A percentile compares a stretch with the other conserved stretches of the same genome.
phyloP scores from a whole-genome alignment of 2,329 filamentous ascomycete genomes.

The Bimuria novae-zelandiae region DNA sequence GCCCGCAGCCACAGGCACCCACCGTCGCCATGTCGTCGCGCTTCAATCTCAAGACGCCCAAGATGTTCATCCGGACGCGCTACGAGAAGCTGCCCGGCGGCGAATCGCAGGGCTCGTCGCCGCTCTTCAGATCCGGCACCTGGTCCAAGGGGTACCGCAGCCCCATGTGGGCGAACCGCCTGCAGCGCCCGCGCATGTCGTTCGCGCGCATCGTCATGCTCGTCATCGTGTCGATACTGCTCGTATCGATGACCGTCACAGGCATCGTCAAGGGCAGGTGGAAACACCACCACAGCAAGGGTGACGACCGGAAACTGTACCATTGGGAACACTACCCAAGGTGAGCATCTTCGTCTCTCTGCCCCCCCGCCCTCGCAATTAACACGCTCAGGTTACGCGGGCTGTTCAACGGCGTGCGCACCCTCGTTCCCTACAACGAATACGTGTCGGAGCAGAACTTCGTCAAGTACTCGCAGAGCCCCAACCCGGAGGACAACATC shows the following conservation, averaged over 20 bases:
- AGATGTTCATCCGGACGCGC: conserved; percentile 49
- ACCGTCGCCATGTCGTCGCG: conserved; percentile 41
- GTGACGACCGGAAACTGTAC: conserved; percentile 43
- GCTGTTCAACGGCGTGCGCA: conserved; percentile 55
- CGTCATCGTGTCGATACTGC: conserved; percentile 46
- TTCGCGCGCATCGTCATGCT: conserved; percentile 49
- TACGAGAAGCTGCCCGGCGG: conserved; percentile 53
- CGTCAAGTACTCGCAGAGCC: conserved; percentile 48
- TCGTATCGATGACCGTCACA: conserved; percentile 49
- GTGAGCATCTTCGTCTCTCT: conserved; percentile 30
- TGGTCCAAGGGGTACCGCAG: conserved; percentile 40
- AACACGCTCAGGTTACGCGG: conserved; percentile 47
- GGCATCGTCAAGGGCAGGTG: conserved; percentile 47
- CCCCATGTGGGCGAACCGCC: conserved; percentile 45
- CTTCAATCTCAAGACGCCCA: conserved; percentile 51
- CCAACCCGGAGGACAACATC: conserved; percentile 44
- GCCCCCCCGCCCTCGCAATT: conserved; percentile 11
- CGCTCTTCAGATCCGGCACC: conserved; percentile 45
- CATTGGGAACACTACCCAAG: conserved; percentile 53
- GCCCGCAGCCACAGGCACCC: conserved; percentile 18
- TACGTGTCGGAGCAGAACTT: conserved; percentile 52
- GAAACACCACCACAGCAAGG: conserved; percentile 39
- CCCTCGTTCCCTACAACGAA: conserved; percentile 49
- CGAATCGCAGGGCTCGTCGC: conserved; percentile 48
- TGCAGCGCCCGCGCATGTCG: conserved; percentile 49